A percentile compares a stretch with the other conserved stretches of the same genome.
phyloP scores from a whole-genome alignment of 306 rosid genomes.

The Lithocarpus polystachyus region DNA sequence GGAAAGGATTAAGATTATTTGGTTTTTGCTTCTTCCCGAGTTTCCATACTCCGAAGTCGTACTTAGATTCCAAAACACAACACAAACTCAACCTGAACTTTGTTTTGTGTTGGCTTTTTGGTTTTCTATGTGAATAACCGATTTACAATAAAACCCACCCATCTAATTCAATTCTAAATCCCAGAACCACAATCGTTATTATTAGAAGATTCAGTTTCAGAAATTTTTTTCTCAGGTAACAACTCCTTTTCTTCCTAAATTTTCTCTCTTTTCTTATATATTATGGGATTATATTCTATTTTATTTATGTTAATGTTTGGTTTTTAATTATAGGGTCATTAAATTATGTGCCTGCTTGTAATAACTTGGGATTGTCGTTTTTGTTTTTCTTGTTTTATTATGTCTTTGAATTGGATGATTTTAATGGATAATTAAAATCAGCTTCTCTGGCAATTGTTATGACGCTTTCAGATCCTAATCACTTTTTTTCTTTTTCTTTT shows the following conservation, averaged over 20 bases:
- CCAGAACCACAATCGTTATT: neutral
- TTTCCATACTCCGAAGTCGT: neutral
- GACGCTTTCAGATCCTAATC: constrained; percentile 2
- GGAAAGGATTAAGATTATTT: neutral
- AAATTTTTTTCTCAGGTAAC: neutral
- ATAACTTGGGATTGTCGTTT: neutral
- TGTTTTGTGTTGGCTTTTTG: neutral
- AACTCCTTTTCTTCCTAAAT: neutral
- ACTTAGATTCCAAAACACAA: neutral
- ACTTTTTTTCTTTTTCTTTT: neutral
- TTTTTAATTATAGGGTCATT: neutral
- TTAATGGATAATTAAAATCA: neutral
- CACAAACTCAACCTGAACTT: no score
- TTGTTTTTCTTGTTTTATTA: neutral
- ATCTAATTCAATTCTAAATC: neutral
- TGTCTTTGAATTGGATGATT: neutral
- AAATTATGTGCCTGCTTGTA: neutral
- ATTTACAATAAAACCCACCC: neutral
- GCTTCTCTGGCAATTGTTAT: neutral
- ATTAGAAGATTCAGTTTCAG: neutral
- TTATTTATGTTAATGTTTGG: neutral
- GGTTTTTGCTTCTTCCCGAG: neutral
- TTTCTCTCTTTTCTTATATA: neutral
- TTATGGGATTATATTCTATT: neutral
- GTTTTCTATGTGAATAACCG: no score